phyloP scores from a whole-genome alignment of 2,329 filamentous ascomycete species.

The Kalmusia sp. region DNA sequence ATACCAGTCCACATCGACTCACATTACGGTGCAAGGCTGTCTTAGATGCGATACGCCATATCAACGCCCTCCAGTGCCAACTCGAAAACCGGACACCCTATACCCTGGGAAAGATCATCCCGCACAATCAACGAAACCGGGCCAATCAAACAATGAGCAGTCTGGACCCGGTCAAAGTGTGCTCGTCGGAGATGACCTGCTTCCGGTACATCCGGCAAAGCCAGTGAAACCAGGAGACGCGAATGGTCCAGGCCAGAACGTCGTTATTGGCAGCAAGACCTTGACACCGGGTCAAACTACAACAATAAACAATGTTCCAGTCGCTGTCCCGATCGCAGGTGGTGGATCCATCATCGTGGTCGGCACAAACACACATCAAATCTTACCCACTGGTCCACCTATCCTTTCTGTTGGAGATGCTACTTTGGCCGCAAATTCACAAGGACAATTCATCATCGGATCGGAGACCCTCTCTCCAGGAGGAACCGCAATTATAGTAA shows the following conservation, averaged over 20 bases:
- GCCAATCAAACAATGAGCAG: slow-evolving; percentile 16
- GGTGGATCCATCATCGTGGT: slow-evolving; percentile 36
- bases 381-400: slow-evolving; percentile 24
- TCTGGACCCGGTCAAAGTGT: not conserved
- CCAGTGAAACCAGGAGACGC: slow-evolving; percentile 5
- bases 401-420: slow-evolving; percentile 34
- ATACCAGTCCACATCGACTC: slow-evolving; percentile 31
- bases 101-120: slow-evolving; percentile 17
- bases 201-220: not conserved
- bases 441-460: slow-evolving; percentile 43
- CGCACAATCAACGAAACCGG: slow-evolving; percentile 16
- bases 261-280: slow-evolving; percentile 36
- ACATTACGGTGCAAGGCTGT: slow-evolving; percentile 36
- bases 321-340: slow-evolving; percentile 30
- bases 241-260: slow-evolving; percentile 6
- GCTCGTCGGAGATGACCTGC: not conserved
- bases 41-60: slow-evolving; percentile 23
- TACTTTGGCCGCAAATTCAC: slow-evolving; percentile 39
- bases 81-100: not conserved
- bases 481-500: slow-evolving; percentile 43
- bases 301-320: slow-evolving; percentile 40
- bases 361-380: slow-evolving; percentile 32
- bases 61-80: not conserved
- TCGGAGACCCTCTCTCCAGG: slow-evolving; percentile 42
- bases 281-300: slow-evolving; percentile 39